Base-by-base conservation (phyloP, 129 eudicot species). In the Flaveria linearis region DNA sequence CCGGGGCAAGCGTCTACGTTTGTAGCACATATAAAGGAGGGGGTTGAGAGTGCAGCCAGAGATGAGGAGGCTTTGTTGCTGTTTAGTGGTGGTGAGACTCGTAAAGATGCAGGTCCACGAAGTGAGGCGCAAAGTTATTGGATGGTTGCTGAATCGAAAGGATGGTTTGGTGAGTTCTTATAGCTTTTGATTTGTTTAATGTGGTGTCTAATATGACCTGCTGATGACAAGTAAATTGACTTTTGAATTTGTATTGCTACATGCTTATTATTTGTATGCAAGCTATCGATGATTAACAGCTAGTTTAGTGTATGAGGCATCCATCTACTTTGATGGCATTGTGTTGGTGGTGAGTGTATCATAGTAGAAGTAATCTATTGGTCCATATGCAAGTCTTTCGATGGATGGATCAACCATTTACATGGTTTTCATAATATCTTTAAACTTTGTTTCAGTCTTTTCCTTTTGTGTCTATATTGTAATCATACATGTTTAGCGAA, bases 51-150 rank as follows among this genome's bases (percentile, higher is more conserved):
- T 80, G 84, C 92, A 6, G 92, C 92, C 0, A 82, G 78, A n/a
- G 97, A 95, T 76, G 88, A 87, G 18, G 86, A 71, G 3, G 87
- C 96, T 30, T 76, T 95, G 89, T 90, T 95, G 64, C 85, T 95
- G 83, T 95, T 95, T 83, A 95, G 99, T 83, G 99, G 99, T 46
- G 99, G 99, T 9, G 96, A 95, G 89, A 95, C 99, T 39, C 86
- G 99, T 66, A 95, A 91, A 81, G 94, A 91, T 73, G 99, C 97
- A 0, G 99, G 99, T 51, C 99, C 99, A 1, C 80, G 99, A 42
- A 95, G 99, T 41, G 99, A 95, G 70, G 99, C 99, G 13, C 99
- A 95, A 80, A 95, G 99, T 82, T 95, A 95, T 78, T 95, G 99
- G 99, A 71, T 50, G 75, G 99, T 91, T 81, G 99, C 99, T 73